phyloP scores from a whole-genome alignment of 2,329 filamentous ascomycete genomes.

The Albifimbria verrucaria region DNA sequence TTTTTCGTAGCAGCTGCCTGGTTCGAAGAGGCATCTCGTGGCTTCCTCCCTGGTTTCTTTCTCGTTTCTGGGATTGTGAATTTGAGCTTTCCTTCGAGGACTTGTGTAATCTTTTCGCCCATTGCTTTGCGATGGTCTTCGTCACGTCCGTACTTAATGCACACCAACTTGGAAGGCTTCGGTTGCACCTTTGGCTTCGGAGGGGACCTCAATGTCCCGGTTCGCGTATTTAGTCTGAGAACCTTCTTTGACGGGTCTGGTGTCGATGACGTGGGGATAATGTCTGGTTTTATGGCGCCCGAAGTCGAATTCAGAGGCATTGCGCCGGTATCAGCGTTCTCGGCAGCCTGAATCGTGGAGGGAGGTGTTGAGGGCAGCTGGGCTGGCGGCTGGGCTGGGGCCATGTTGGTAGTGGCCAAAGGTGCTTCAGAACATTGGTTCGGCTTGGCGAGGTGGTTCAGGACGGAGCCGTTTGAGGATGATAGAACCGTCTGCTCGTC shows the following conservation, averaged over 20 bases:
- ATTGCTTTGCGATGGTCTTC: constrained; percentile 41
- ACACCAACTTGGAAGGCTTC: constrained; percentile 41
- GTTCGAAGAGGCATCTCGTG: not conserved
- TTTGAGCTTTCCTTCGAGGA: constrained; percentile 42
- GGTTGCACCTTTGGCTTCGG: constrained; percentile 47
- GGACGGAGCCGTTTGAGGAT: constrained; percentile 9
- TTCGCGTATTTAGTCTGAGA: constrained; percentile 55
- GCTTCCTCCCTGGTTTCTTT: constrained; percentile 17
- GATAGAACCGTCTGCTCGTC: constrained; percentile 10
- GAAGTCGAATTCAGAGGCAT: constrained; percentile 1
- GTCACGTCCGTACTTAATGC: constrained; percentile 58
- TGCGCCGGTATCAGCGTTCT: not conserved
- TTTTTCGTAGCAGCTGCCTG: constrained; percentile 25
- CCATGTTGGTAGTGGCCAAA: no score
- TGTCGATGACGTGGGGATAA: constrained; percentile 7
- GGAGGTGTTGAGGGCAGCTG: not conserved
- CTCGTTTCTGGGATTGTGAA: constrained; percentile 21
- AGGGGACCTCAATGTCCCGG: constrained; percentile 60
- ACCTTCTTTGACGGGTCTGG: constrained; percentile 38
- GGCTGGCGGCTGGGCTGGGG: not conserved
- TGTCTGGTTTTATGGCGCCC: constrained; percentile 3
- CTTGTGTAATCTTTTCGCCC: constrained; percentile 60
- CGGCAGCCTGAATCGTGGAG: not conserved
- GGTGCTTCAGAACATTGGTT: not conserved
- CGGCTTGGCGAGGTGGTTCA: constrained; percentile 8